Percentiles rank a stretch among this genome's conserved stretches.
phyloP scores from a whole-genome alignment of 352 stramenopile genomes.

The Globisporangium abappressorium region DNA sequence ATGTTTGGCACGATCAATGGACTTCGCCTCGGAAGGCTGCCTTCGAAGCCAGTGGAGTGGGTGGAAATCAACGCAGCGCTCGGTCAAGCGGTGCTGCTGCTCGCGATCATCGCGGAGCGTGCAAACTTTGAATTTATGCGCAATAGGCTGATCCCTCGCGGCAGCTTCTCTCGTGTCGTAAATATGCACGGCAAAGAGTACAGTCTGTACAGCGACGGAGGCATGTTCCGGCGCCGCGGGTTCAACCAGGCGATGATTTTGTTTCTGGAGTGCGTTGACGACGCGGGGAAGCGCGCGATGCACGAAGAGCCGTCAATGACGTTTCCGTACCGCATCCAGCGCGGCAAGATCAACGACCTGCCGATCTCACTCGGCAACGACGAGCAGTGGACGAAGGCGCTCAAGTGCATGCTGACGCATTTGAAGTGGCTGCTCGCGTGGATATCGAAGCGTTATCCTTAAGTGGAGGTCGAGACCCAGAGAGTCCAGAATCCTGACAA shows the following conservation, averaged over 20 bases:
- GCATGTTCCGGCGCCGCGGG: conserved; percentile 85
- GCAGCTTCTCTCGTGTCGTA: conserved; percentile 83
- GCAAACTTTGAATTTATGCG: conserved; percentile 84
- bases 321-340: conserved; percentile 90
- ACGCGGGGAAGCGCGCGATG: conserved; percentile 81
- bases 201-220: conserved; percentile 71
- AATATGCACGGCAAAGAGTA: conserved; percentile 87
- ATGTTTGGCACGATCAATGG: conserved; percentile 89
- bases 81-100: conserved; percentile 78
- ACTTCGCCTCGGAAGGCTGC: conserved; percentile 77
- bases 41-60: conserved; percentile 84
- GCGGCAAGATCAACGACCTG: conserved; percentile 88
- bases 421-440: conserved; percentile 93
- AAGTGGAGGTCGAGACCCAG: not conserved
- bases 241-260: conserved; percentile 91
- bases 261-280: conserved; percentile 89
- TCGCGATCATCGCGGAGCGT: conserved; percentile 79
- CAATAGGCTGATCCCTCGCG: conserved; percentile 77
- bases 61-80: conserved; percentile 89
- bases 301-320: conserved; percentile 85
- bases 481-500: not conserved
- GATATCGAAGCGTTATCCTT: conserved; percentile 85
- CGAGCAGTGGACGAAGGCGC: conserved; percentile 90
- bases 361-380: conserved; percentile 86
- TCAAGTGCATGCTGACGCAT: conserved; percentile 91